These are phyloP conservation scores for Talaromyces sp. DNA, from an alignment of 2,329 filamentous ascomycete species.

Conservation along the genomic window DNA sequence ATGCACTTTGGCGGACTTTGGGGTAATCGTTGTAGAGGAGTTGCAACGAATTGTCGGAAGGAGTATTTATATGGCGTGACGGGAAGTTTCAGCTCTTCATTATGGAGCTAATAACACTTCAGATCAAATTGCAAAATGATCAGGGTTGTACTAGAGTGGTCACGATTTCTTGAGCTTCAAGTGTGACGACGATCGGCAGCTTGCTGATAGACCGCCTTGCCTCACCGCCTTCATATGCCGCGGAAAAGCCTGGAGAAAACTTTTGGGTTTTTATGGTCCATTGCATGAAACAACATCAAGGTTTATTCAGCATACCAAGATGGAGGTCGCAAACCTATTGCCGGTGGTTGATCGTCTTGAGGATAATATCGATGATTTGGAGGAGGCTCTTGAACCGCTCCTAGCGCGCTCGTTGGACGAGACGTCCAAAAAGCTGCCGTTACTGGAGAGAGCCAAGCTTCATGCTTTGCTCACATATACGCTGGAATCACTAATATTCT, in stretches of 20 bases:
- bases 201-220: not conserved
- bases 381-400: slow-evolving; percentile 69
- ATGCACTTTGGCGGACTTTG: slow-evolving; percentile 14
- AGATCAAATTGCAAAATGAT: not conserved
- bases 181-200: not conserved
- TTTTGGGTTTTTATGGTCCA: not conserved
- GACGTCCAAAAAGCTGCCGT: slow-evolving; percentile 69
- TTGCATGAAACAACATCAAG: not conserved
- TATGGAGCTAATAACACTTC: not conserved
- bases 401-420: slow-evolving; percentile 60
- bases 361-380: slow-evolving; percentile 71
- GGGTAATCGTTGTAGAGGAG: not conserved
- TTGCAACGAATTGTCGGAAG: not conserved
- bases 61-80: not conserved
- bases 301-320: slow-evolving; percentile 22
- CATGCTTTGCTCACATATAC: slow-evolving; percentile 84
- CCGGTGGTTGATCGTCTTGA: slow-evolving; percentile 70
- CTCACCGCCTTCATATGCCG: slow-evolving; percentile 12
- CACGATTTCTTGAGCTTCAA: not conserved
- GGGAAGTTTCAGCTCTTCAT: not conserved
- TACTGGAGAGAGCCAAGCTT: slow-evolving; percentile 93
- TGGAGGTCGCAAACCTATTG: slow-evolving; percentile 56
- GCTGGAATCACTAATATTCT: slow-evolving; percentile 85
- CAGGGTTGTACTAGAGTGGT: not conserved
- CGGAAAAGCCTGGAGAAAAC: slow-evolving; percentile 1